Percentiles rank a stretch among this genome's conserved stretches.
phyloP scores from a whole-genome alignment of 768 basidiomycete species.

The Serendipita vermifera region DNA sequence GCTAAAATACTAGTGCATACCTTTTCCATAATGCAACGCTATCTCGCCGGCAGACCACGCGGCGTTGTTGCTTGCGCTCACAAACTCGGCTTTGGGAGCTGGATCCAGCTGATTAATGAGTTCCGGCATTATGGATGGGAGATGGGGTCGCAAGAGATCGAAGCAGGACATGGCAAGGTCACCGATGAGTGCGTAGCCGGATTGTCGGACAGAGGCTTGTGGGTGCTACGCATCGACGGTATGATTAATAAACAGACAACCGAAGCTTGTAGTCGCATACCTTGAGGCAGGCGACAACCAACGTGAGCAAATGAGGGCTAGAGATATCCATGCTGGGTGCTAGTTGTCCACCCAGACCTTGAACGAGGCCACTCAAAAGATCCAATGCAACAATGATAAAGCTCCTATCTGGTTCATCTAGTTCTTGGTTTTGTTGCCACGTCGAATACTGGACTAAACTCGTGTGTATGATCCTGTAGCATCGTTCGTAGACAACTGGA shows the following conservation, averaged over 20 bases:
- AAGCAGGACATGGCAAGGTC: slow-evolving; percentile 98
- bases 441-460: slow-evolving; percentile 76
- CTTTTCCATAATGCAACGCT: slow-evolving; percentile 76
- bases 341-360: slow-evolving; percentile 73
- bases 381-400: slow-evolving; percentile 99
- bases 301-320: slow-evolving; percentile 63
- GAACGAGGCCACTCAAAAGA: slow-evolving; percentile 86
- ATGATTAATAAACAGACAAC: background rate
- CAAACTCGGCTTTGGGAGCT: slow-evolving; percentile 84
- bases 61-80: slow-evolving; percentile 97
- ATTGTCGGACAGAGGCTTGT: slow-evolving; percentile 89
- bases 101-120: slow-evolving; percentile 82
- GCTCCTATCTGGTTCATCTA: slow-evolving; percentile 91
- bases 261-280: slow-evolving; percentile 20
- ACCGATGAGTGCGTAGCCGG: slow-evolving; percentile 94
- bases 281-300: slow-evolving; percentile 81
- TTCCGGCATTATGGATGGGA: slow-evolving; percentile 82
- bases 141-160: slow-evolving; percentile 64
- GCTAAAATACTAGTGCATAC: slow-evolving; percentile 29
- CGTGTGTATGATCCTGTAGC: slow-evolving; percentile 69
- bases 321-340: slow-evolving; percentile 55
- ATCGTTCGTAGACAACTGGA: slow-evolving; percentile 83
- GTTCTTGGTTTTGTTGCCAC: slow-evolving; percentile 66
- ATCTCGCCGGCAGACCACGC: slow-evolving; percentile 99
- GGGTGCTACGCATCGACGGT: slow-evolving; percentile 49